Evolutionary conservation across 1,284 basidiomycete genomes (phyloP).

Genomic region (Cutaneotrichosporon cutaneum): DNA sequence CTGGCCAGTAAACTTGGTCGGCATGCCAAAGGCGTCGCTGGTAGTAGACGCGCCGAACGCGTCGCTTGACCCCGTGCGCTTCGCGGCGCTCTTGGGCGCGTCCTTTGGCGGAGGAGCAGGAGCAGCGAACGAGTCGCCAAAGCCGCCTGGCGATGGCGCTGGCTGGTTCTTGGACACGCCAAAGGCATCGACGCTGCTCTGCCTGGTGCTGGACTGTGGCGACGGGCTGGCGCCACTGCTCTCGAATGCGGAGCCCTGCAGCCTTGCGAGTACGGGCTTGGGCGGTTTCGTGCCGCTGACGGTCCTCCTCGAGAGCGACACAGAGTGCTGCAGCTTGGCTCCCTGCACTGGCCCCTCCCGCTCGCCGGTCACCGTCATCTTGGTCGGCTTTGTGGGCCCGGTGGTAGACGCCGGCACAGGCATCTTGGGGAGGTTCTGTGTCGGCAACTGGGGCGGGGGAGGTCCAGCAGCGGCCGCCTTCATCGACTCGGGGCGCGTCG

Average conservation of each 20-base stretch:
- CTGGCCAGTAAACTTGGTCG: neutral
- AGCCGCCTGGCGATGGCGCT: slow-evolving; percentile 14
- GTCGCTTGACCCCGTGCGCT: neutral
- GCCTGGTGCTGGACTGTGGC: neutral
- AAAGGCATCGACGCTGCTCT: slow-evolving; percentile 36
- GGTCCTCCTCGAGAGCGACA: slow-evolving; percentile 6
- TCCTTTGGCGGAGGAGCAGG: neutral
- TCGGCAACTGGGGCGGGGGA: slow-evolving; percentile 1
- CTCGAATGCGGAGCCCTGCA: slow-evolving; percentile 7
- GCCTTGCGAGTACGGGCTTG: slow-evolving; percentile 6
- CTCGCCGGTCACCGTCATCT: slow-evolving; percentile 42
- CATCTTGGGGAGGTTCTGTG: neutral
- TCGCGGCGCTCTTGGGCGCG: neutral
- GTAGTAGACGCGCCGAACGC: neutral
- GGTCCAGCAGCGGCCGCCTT: slow-evolving; percentile 7
- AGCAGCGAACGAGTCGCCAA: slow-evolving; percentile 12
- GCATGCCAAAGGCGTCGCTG: slow-evolving; percentile 11
- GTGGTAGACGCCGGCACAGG: neutral
- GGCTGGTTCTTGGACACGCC: slow-evolving; percentile 23
- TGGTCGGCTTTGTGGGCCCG: slow-evolving; percentile 10
- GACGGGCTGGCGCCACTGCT: slow-evolving; percentile 5
- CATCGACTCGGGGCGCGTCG: slow-evolving; percentile 35
- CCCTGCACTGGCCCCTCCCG: slow-evolving; percentile 2
- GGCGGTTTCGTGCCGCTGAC: slow-evolving; percentile 25
- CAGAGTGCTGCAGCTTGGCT: slow-evolving; percentile 9